phyloP scores from a whole-genome alignment of 2,329 filamentous ascomycete genomes.

The Botrytis sinoallii region DNA sequence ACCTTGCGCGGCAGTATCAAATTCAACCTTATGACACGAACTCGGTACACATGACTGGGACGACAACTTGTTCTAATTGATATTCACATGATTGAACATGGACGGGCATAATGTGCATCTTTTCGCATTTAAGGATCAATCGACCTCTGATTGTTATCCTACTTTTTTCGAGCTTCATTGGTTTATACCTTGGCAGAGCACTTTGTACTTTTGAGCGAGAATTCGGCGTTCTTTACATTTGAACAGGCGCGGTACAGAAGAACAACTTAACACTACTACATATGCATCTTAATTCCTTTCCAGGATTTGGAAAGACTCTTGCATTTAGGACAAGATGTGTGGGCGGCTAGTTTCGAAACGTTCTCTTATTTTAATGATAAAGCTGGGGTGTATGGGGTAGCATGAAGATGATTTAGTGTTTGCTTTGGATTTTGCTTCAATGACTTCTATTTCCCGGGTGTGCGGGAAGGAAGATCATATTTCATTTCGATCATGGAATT shows the following conservation, averaged over 20 bases:
- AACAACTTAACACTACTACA: slow-evolving; percentile 20
- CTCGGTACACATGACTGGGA: slow-evolving; percentile 18
- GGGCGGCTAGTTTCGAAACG: slow-evolving; percentile 15
- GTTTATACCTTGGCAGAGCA: slow-evolving; percentile 22
- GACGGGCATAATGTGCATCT: slow-evolving; percentile 33
- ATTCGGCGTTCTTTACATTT: slow-evolving; percentile 20
- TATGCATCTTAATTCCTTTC: slow-evolving; percentile 26
- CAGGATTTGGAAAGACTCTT: slow-evolving; percentile 21
- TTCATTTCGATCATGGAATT: slow-evolving; percentile 19
- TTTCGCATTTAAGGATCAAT: slow-evolving; percentile 21
- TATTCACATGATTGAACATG: slow-evolving; percentile 30
- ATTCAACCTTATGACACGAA: not conserved
- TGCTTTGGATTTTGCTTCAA: slow-evolving; percentile 21
- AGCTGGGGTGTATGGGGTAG: slow-evolving; percentile 15
- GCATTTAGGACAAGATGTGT: slow-evolving; percentile 20
- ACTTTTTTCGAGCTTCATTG: slow-evolving; percentile 22
- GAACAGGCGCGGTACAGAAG: slow-evolving; percentile 15
- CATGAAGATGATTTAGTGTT: slow-evolving; percentile 18
- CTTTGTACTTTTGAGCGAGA: slow-evolving; percentile 31
- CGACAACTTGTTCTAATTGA: slow-evolving; percentile 21
- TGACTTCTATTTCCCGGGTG: slow-evolving; percentile 16
- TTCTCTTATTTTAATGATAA: slow-evolving; percentile 23
- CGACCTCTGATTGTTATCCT: slow-evolving; percentile 21
- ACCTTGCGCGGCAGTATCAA: not conserved
- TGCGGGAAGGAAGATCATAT: slow-evolving; percentile 18